Evolutionary conservation across 305 asterid genomes (phyloP).

Genomic region (Solanum hybrid): DNA sequence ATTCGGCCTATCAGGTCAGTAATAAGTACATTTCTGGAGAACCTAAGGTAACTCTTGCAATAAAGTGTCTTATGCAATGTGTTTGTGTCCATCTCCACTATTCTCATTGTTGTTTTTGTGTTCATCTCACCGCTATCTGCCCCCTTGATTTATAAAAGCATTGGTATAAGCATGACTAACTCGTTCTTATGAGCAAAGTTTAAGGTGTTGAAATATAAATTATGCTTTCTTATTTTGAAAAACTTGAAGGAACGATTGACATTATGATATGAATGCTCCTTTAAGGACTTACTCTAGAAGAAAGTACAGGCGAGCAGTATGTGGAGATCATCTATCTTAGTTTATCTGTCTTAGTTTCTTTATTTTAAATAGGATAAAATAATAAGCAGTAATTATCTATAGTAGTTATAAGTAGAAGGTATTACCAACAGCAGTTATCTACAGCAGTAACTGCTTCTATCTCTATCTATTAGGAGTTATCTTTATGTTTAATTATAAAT

Average conservation of each 20-base stretch:
- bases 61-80: not conserved
- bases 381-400: not conserved
- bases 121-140: not conserved
- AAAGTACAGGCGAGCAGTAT: not conserved
- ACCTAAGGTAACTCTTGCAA: conserved; percentile 22
- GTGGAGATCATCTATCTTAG: not conserved
- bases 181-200: not conserved
- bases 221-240: no score
- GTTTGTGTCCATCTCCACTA: not conserved
- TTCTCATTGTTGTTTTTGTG: not conserved
- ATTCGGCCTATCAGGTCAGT: conserved; percentile 16
- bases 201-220: not conserved
- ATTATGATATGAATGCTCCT: not conserved
- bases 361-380: not conserved
- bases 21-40: conserved; percentile 15
- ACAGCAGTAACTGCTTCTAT: no score
- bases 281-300: not conserved
- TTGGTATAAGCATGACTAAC: not conserved
- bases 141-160: not conserved
- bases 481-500: no score
- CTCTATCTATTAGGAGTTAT: no score
- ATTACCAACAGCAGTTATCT: not conserved
- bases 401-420: no score
- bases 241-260: no score
- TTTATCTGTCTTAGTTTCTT: no score